Evolutionary conservation across 2,329 filamentous ascomycete species (phyloP).

Genomic region (Sclerotinia sclerotiorum): DNA sequence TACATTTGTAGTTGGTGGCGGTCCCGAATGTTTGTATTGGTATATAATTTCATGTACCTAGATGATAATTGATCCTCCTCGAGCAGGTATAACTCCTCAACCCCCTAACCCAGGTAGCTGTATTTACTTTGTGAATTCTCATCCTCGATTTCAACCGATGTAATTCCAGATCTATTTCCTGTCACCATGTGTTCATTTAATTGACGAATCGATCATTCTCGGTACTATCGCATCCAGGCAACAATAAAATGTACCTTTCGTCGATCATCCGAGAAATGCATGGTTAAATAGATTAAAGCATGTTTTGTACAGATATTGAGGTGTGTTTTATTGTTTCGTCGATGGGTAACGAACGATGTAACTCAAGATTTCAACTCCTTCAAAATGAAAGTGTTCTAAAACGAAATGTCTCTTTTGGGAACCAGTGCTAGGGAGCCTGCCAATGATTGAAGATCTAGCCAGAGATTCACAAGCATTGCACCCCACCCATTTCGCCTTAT

Average conservation of each 20-base stretch:
- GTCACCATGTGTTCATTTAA: slow-evolving; percentile 8
- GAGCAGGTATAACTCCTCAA: too few species aligned
- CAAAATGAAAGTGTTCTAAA: slow-evolving; percentile 1
- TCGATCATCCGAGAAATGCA: slow-evolving; percentile 17
- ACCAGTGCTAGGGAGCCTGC: not conserved
- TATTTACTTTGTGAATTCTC: not conserved
- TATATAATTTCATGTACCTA: not conserved
- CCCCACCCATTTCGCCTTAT: slow-evolving; percentile 4
- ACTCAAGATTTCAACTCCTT: slow-evolving; percentile 19
- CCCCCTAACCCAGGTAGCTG: not conserved
- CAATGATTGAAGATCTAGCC: slow-evolving; percentile 21
- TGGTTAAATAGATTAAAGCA: slow-evolving; percentile 14
- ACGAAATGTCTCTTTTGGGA: slow-evolving; percentile 18
- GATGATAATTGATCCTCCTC: not conserved
- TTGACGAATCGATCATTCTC: slow-evolving; percentile 3
- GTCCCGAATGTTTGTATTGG: not conserved
- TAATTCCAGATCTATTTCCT: slow-evolving; percentile 13
- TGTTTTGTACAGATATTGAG: slow-evolving; percentile 11
- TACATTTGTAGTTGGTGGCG: not conserved
- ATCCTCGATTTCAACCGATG: not conserved
- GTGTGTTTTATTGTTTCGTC: slow-evolving; percentile 16
- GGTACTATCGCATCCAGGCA: slow-evolving; percentile 18
- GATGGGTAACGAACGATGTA: slow-evolving; percentile 22
- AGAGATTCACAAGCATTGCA: slow-evolving; percentile 1
- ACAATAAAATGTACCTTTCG: slow-evolving; percentile 14